These are phyloP conservation scores for Coprinopsis sp. DNA, from an alignment of 768 basidiomycete species.

Conservation along the genomic window DNA sequence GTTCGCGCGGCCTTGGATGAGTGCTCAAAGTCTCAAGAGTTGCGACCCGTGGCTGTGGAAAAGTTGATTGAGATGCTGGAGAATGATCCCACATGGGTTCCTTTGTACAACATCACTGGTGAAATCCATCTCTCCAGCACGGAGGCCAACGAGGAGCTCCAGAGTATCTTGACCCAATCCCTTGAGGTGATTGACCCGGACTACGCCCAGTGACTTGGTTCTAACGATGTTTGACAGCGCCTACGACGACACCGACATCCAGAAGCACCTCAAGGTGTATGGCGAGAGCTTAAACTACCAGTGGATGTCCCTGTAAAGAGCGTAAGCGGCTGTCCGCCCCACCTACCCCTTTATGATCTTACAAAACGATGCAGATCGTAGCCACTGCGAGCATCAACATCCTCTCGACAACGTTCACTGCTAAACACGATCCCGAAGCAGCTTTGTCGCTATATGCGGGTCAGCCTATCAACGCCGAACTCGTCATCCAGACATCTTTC, in stretches of 20 bases:
- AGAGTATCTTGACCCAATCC: conserved; percentile 25
- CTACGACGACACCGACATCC: conserved; percentile 41
- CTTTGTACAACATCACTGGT: conserved; percentile 65
- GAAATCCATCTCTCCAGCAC: conserved; percentile 55
- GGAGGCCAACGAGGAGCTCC: conserved; percentile 24
- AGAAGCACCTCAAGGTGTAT: conserved; percentile 39
- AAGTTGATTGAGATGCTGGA: conserved; percentile 57
- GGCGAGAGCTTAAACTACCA: conserved; percentile 77
- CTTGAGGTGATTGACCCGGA: conserved; percentile 25
- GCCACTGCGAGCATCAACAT: conserved; percentile 54
- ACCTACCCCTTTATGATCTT: conserved; percentile 5
- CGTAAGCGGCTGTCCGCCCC: conserved; percentile 40
- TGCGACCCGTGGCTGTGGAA: conserved; percentile 42
- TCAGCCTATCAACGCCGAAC: conserved; percentile 68
- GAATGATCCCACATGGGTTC: conserved; percentile 61
- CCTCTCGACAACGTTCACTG: conserved; percentile 39
- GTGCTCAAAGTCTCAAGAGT: conserved; percentile 25
- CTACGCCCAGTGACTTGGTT: too few species aligned
- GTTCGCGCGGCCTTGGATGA: conserved; percentile 40
- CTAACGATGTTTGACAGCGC: conserved; percentile 23
- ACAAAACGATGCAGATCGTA: conserved; percentile 48
- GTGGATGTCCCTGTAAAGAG: conserved; percentile 82
- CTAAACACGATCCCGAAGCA: conserved; percentile 16
- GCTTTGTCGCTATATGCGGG: conserved; percentile 66
- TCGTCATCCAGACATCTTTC: conserved; percentile 69